phyloP scores from a whole-genome alignment of 441 rosid genomes.

The Adansonia rubrostipa region DNA sequence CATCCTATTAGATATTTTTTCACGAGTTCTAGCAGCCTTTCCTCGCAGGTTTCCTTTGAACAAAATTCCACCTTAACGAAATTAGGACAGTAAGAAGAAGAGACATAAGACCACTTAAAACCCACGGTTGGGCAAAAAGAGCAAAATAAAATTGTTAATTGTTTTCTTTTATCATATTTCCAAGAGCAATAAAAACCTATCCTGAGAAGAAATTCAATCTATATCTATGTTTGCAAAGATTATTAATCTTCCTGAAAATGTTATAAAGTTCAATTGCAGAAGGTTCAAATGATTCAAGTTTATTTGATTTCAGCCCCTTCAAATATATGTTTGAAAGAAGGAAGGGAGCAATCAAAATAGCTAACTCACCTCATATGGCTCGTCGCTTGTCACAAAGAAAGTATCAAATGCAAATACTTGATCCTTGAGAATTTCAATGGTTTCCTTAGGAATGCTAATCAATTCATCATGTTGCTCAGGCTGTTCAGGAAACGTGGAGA shows the following conservation, averaged over 20 bases:
- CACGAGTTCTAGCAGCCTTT: slow-evolving; percentile 74
- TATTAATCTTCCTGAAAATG: not conserved
- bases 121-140: slow-evolving; percentile 2
- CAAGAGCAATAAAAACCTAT: not conserved
- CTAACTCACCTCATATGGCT: slow-evolving; percentile 84
- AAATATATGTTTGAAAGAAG: not conserved
- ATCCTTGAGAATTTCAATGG: slow-evolving; percentile 74
- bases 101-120: not conserved
- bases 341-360: not conserved
- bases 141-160: slow-evolving; percentile 6
- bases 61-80: slow-evolving; percentile 73
- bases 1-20: slow-evolving; percentile 76
- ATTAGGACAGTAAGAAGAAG: slow-evolving; percentile 22
- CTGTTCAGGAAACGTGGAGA: slow-evolving; percentile 47
- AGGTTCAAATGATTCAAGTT: slow-evolving; percentile 9
- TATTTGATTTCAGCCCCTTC: slow-evolving; percentile 13
- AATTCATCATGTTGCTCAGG: slow-evolving; percentile 72
- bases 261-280: not conserved
- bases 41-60: slow-evolving; percentile 96
- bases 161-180: slow-evolving; percentile 6
- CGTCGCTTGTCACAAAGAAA: slow-evolving; percentile 89
- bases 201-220: not conserved
- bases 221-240: not conserved
- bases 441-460: slow-evolving; percentile 75
- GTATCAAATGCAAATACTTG: slow-evolving; percentile 95